Base-by-base conservation (phyloP, 768 basidiomycete species). In the Rhizopogon sp. region DNA sequence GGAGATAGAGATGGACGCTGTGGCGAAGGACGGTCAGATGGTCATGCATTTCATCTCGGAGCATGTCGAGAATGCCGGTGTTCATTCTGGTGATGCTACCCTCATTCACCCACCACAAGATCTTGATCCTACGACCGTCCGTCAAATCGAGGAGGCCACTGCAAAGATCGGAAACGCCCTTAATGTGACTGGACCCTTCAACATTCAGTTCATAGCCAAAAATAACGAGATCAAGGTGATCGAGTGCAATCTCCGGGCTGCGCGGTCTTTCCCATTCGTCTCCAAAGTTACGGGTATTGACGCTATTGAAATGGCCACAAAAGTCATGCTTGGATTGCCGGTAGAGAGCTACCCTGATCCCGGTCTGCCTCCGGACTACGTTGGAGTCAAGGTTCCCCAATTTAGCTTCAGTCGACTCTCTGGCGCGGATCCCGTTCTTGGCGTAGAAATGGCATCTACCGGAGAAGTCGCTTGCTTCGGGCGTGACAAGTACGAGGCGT, bases 201-300 rank as follows among this genome's bases (percentile, higher is more conserved):
- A 99, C 69, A 99, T 99, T 67, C 96, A 99, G 76, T 98, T 99
- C 75, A 98, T 99, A 63, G 96, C 96, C 50, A 99, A 99, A 82
- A 90, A 99, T 75, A 98, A 98, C 75, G 96, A 98, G 72, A 98
- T 99, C 80, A 99, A 99, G 80, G 96, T 99, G 64, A 99, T 99
- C 70, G 96, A 99, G 71, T 98, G 96, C 74, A 99, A 99, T 74
- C 77, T 99, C 35, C 92, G 96, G 54, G 97, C 97, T 0, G 96
- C 96, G 22, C 84, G 96, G 58, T 98, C 96, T 0, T 98, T 96
- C 84, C 96, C 96, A 41, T 99, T 99, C 77, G 96, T 99, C 25
- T 97, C 94, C 7, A 99, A 99, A 72, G 93, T 97, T 57, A 98
- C 97, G 7, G 94, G 94, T 35, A 81, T 98, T 62, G 95, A 99